Conservation (phyloP, 1,284 basidiomycete species). For the Sanghuangporus weigelae region DNA sequence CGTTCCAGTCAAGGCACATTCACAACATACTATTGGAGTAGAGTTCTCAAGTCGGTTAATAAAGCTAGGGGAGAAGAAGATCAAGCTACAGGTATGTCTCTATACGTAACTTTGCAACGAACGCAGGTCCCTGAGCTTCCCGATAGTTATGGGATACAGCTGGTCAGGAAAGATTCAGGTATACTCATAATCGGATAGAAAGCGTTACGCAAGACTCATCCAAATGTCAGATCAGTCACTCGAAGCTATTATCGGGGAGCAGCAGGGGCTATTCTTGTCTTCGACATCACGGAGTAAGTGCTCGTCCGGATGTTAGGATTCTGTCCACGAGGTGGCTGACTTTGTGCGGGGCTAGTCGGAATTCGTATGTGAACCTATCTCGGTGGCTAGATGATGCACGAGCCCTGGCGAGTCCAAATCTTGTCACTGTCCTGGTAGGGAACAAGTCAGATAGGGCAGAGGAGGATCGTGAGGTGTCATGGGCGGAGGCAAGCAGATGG, state of each 20-base stretch:
- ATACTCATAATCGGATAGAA: constrained; percentile 23
- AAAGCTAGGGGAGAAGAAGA: constrained; percentile 85
- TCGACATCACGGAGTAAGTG: constrained; percentile 90
- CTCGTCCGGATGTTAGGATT: background rate
- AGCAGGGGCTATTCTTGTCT: constrained; percentile 90
- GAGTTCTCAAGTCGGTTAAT: constrained; percentile 91
- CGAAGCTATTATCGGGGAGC: constrained; percentile 96
- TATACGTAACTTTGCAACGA: background rate
- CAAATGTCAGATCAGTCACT: constrained; percentile 76
- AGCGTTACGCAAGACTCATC: constrained; percentile 1
- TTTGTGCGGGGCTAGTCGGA: constrained; percentile 45
- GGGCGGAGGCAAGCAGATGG: constrained; percentile 91
- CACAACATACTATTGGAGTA: constrained; percentile 96
- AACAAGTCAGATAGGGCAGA: constrained; percentile 89
- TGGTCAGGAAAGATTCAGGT: constrained; percentile 92
- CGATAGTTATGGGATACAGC: constrained; percentile 93
- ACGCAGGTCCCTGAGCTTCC: constrained; percentile 14
- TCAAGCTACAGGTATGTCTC: constrained; percentile 81
- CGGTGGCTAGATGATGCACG: constrained; percentile 91
- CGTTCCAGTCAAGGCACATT: constrained; percentile 84
- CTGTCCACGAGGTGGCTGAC: constrained; percentile 18
- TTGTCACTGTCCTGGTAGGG: constrained; percentile 89
- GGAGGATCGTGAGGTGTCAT: constrained; percentile 92
- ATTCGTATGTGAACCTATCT: constrained; percentile 76
- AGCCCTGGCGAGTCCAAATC: constrained; percentile 82